Conservation (phyloP, 176 grass and related monocot species). For the Poa pratensis region DNA sequence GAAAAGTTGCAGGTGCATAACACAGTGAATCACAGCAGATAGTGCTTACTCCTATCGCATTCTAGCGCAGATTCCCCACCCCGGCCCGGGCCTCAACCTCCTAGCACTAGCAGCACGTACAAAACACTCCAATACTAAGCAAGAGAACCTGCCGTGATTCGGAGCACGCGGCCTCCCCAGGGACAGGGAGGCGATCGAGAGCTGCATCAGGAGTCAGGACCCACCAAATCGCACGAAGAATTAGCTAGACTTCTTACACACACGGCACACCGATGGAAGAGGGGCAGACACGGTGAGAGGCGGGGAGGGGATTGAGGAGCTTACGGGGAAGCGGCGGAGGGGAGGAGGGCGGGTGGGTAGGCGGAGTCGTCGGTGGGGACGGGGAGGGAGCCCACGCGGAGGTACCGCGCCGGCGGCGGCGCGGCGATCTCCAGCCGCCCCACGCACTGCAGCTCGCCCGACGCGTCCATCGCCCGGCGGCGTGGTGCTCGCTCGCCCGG, state of each 20-base stretch:
- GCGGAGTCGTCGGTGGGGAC: slow-evolving; percentile 84
- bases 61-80: slow-evolving; percentile 12
- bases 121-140: slow-evolving; percentile 30
- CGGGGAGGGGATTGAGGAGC: background rate
- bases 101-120: background rate
- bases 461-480: slow-evolving; percentile 65
- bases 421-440: slow-evolving; percentile 82
- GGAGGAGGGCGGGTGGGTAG: slow-evolving; percentile 71
- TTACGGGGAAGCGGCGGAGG: slow-evolving; percentile 69
- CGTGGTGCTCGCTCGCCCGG: background rate
- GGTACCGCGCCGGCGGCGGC: slow-evolving; percentile 77
- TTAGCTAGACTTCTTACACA: slow-evolving; percentile 15
- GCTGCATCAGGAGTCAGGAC: background rate
- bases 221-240: background rate
- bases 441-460: slow-evolving; percentile 82
- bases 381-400: slow-evolving; percentile 87
- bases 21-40: background rate
- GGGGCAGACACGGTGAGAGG: background rate
- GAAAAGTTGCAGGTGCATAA: slow-evolving; percentile 6
- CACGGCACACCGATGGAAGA: background rate
- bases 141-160: background rate
- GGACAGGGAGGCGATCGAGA: slow-evolving; percentile 10
- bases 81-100: background rate
- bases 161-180: background rate
- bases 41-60: background rate